Evolutionary conservation across 2,329 filamentous ascomycete genomes (phyloP).

Genomic region (Anthostomella pinea): DNA sequence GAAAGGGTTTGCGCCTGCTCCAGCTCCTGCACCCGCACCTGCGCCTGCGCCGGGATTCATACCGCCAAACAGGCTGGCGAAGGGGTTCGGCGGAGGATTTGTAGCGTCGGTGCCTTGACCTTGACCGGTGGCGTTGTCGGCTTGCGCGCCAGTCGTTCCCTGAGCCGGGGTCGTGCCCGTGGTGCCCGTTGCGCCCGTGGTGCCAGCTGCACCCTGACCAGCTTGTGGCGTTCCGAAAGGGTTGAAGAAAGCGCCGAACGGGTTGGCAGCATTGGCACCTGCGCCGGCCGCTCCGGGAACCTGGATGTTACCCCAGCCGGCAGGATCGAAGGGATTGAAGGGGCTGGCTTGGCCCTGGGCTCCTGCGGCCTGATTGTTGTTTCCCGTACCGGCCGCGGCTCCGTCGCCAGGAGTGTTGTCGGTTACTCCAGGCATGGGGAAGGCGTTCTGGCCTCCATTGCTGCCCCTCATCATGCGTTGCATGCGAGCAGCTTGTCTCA

Average conservation of each 20-base stretch:
- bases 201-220: constrained; percentile 26
- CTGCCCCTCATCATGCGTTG: constrained; percentile 66
- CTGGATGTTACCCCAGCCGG: constrained; percentile 32
- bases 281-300: constrained; percentile 25
- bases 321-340: constrained; percentile 47
- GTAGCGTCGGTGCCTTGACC: constrained; percentile 23
- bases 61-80: constrained; percentile 61
- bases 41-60: constrained; percentile 31
- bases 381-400: constrained; percentile 29
- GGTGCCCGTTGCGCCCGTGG: constrained; percentile 21
- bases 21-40: constrained; percentile 26
- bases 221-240: constrained; percentile 34
- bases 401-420: constrained; percentile 70
- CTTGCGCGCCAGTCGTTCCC: constrained; percentile 22
- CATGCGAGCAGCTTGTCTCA: constrained; percentile 80
- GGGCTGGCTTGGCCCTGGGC: constrained; percentile 21
- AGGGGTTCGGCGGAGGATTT: constrained; percentile 58
- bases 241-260: constrained; percentile 40
- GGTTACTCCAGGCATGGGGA: constrained; percentile 88
- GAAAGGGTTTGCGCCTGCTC: constrained; percentile 34
- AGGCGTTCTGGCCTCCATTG: constrained; percentile 51
- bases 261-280: constrained; percentile 28
- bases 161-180: constrained; percentile 6
- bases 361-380: constrained; percentile 33
- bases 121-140: constrained; percentile 27